Percentiles rank a stretch among this genome's conserved stretches.
Evolutionary conservation across 2,329 filamentous ascomycete species (phyloP).

Genomic region (Claviceps humidiphila): DNA sequence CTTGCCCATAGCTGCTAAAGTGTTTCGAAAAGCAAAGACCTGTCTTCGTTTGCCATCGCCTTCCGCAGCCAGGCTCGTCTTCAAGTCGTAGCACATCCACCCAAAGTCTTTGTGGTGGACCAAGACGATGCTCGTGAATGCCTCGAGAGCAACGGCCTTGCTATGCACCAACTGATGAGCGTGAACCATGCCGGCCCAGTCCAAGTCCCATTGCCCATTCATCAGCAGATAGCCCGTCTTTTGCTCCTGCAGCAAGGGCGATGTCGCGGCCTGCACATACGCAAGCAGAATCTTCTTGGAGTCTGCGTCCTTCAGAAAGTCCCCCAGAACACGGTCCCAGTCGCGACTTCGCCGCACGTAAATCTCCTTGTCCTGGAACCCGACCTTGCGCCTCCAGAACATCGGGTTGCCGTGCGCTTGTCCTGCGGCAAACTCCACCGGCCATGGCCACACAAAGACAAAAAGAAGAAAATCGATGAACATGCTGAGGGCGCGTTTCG

Average conservation of each 20-base stretch:
- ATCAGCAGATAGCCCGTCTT: slow-evolving; percentile 86
- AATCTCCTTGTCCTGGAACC: slow-evolving; percentile 69
- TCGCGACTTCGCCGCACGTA: slow-evolving; percentile 64
- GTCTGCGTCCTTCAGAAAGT: slow-evolving; percentile 38
- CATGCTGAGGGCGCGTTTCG: slow-evolving; percentile 50
- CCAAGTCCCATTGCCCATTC: slow-evolving; percentile 75
- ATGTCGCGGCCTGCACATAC: slow-evolving; percentile 55
- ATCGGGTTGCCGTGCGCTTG: slow-evolving; percentile 45
- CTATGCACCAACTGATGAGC: slow-evolving; percentile 58
- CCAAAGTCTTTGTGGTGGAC: slow-evolving; percentile 54
- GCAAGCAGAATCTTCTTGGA: slow-evolving; percentile 46
- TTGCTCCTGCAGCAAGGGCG: slow-evolving; percentile 48
- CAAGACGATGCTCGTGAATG: slow-evolving; percentile 58
- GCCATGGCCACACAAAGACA: slow-evolving; percentile 60
- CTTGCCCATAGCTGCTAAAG: slow-evolving; percentile 62
- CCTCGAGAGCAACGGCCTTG: slow-evolving; percentile 46
- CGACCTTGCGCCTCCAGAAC: slow-evolving; percentile 58
- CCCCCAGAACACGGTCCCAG: slow-evolving; percentile 51
- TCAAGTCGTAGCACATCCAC: slow-evolving; percentile 50
- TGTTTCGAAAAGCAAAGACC: slow-evolving; percentile 69
- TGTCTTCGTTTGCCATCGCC: slow-evolving; percentile 57
- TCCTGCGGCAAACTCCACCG: slow-evolving; percentile 56
- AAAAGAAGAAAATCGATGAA: slow-evolving; percentile 60
- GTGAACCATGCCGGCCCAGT: slow-evolving; percentile 68
- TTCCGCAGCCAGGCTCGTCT: slow-evolving; percentile 35